Base-by-base conservation (phyloP, 2,329 filamentous ascomycete species). In the Penicillium sp. region DNA sequence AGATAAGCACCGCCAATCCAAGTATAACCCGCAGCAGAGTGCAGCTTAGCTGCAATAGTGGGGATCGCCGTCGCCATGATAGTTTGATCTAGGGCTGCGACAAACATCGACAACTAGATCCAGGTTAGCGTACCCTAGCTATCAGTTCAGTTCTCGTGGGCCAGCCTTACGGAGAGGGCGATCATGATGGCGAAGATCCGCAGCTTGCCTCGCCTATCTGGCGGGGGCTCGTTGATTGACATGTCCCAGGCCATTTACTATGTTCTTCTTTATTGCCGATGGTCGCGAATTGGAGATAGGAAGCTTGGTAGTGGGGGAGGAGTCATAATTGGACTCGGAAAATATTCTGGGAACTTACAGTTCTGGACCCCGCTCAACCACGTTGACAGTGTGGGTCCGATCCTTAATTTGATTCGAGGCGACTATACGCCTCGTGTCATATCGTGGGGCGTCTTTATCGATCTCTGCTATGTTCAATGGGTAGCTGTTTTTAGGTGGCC, bases 1-100 rank as follows among this genome's bases (percentile, higher is more conserved):
- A 89, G 74, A 66, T 87, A 91, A 0, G 87, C 81, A 25, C 80
- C 83, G 1, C 87, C 87, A 52, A 92, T 86, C 88, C 87, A 91
- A 12, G 83, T 82, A 68, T 89, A 91, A 23, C 86, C 87, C 13
- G 80, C 74, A 3, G 81, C 81, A 5, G 86, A 87, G 39, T 82
- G 63, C 53, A 91, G 80, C 52, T 86, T 76, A 29, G 76, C 72
- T 13, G 75, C 73, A 45, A 84, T 84, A 1, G 80, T 82, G 0
- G 82, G 81, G 0, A 84, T 68, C 2, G 81, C 80, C 3, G 82
- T 84, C 0, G 81, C 80, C 46, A 84, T 74, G 55, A 84, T 84
- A 0, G 81, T 82, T 49, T 67, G 64, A 44, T 73, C 69, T 3
- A 73, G 58, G 1, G 71, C 69, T 3, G 70, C 62, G 20, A 70